Percentiles rank a stretch among this genome's conserved stretches.
Evolutionary conservation across 129 eudicot genomes (phyloP).

Genomic region (Oenanthe sinensis): DNA sequence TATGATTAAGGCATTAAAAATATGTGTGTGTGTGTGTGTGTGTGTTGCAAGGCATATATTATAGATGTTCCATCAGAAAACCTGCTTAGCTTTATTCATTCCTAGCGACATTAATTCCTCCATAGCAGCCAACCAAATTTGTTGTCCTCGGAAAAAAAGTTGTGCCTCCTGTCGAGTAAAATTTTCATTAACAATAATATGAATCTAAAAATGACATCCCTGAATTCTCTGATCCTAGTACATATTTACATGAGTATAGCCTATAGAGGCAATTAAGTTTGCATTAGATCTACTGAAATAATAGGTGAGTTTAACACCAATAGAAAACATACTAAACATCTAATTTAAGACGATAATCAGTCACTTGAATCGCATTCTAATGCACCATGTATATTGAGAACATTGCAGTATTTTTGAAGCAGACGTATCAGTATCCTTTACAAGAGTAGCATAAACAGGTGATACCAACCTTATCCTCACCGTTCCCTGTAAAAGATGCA

Average conservation of each 20-base stretch:
- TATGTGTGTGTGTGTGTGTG: neutral
- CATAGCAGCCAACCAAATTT: conserved; percentile 72
- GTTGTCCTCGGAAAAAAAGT: conserved; percentile 82
- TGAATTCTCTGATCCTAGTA: neutral
- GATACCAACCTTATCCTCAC: conserved; percentile 64
- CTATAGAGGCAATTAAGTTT: neutral
- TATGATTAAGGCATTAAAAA: neutral
- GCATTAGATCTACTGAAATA: neutral
- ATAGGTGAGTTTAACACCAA: neutral
- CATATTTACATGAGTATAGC: neutral
- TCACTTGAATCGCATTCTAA: neutral
- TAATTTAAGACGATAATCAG: neutral
- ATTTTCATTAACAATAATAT: neutral
- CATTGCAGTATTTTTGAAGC: neutral
- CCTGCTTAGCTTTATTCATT: conserved; percentile 69
- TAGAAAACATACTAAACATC: neutral
- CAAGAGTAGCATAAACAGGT: neutral
- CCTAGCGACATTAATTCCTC: conserved; percentile 81
- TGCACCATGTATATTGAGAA: neutral
- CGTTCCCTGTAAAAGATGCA: conserved; percentile 87
- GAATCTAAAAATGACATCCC: neutral
- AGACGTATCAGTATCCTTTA: neutral
- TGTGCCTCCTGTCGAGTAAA: conserved; percentile 9
- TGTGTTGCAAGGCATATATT: neutral
- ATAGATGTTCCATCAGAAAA: neutral